Evolutionary conservation across 257 asterid genomes (phyloP).

Genomic region (Cinchona pubescens): DNA sequence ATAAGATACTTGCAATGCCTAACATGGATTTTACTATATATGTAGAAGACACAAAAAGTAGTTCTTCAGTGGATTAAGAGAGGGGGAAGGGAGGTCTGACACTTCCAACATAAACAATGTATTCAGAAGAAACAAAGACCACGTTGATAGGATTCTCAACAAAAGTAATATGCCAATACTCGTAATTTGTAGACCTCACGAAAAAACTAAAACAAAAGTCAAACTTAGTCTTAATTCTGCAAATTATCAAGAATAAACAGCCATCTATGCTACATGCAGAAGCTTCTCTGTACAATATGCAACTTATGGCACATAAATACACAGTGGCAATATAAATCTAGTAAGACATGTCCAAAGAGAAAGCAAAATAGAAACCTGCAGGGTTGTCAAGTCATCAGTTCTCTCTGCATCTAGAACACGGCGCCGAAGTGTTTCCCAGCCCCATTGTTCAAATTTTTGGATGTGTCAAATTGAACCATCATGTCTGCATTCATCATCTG

Average conservation of each 20-base stretch:
- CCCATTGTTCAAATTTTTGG: conserved; percentile 95
- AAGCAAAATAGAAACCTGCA: conserved; percentile 54
- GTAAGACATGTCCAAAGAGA: conserved; percentile 3
- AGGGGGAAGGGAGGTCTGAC: too few species aligned
- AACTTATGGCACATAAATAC: too few species aligned
- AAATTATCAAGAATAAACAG: neutral
- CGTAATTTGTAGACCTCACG: too few species aligned
- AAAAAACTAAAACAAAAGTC: too few species aligned
- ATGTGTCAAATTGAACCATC: conserved; percentile 90
- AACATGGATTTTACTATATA: too few species aligned
- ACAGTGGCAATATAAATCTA: neutral
- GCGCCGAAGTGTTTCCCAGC: conserved; percentile 87
- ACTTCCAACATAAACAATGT: too few species aligned
- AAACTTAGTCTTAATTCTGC: neutral
- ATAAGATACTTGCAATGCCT: too few species aligned
- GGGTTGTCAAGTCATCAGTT: conserved; percentile 64
- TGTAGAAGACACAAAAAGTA: too few species aligned
- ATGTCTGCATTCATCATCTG: conserved; percentile 98
- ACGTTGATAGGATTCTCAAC: too few species aligned
- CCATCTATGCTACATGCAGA: neutral
- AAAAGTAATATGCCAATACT: too few species aligned
- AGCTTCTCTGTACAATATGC: neutral
- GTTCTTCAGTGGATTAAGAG: too few species aligned
- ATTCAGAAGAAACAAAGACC: too few species aligned
- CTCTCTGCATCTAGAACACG: conserved; percentile 92